Evolutionary conservation across 495 filamentous ascomycete genomes (phyloP), one percentile per base, ranked within the genome.

Genomic region (Podospora anserina): DNA sequence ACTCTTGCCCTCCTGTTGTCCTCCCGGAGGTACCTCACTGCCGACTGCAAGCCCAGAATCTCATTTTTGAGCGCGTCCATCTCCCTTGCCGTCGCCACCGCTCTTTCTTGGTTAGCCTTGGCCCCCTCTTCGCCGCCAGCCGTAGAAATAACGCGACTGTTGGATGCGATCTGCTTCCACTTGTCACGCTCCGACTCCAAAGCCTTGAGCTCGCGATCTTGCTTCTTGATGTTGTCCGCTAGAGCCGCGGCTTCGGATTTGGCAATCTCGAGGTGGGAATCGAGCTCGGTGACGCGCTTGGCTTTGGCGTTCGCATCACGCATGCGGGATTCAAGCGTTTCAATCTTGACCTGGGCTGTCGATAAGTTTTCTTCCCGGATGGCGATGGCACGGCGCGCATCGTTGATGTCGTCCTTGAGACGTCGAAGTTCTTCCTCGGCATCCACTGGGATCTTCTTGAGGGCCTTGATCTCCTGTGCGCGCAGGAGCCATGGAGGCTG

Each of bases 281-380:
- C 89, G 2, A 92, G 82, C 39, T 90, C 88, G 30, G 82, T 82
- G 65, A 93, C 90, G 26, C 82, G 80, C 28, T 85, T 82, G 26
- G 84, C 80, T 75, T 90, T 89, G 67, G 92, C 90, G 39, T 90
- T 86, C 15, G 91, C 87, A 71, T 96, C 93, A 55, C 91, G 87
- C 84, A 89, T 91, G 18, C 90, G 84, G 26, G 85, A 84, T 75
- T 97, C 94, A 58, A 98, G 89, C 5, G 92, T 91, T 78, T 97
- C 95, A 74, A 97, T 94, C 77, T 96, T 96, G 68, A 97, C 90
- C 3, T 88, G 86, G 11, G 92, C 85, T 39, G 92, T 91, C 70
- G 91, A 89, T 20, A 92, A 80, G 27, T 82, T 82, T 67, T 90
- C 83, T 54, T 93, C 89, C 32, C 87, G 84, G 58, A 89, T 80